phyloP scores from a whole-genome alignment of 257 asterid species.

The Solanum arcanum region DNA sequence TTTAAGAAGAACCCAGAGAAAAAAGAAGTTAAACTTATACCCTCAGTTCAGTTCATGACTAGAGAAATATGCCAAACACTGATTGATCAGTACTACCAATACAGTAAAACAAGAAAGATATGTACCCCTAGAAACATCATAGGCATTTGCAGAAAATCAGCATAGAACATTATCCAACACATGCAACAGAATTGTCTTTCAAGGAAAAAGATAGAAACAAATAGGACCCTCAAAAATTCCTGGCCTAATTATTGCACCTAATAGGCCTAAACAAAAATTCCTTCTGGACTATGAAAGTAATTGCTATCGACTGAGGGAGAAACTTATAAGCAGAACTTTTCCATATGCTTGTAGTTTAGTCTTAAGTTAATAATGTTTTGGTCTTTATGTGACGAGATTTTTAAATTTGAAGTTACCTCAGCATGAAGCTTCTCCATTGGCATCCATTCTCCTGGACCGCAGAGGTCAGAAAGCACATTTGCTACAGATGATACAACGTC shows the following conservation, averaged over 20 bases:
- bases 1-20: not conserved
- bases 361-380: not conserved
- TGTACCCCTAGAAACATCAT: not conserved
- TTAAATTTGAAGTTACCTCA: constrained; percentile 33
- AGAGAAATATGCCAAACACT: not conserved
- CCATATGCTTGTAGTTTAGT: not conserved
- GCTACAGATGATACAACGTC: constrained; percentile 95
- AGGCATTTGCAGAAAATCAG: not conserved
- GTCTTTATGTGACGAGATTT: not conserved
- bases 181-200: not conserved
- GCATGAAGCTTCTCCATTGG: constrained; percentile 86
- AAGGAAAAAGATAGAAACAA: not conserved
- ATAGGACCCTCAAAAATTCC: not conserved
- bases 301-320: not conserved
- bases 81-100: not conserved
- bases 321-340: not conserved
- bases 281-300: not conserved
- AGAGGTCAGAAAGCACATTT: constrained; percentile 71
- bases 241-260: not conserved
- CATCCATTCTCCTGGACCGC: constrained; percentile 99
- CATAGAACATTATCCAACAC: not conserved
- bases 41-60: not conserved
- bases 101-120: not conserved
- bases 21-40: not conserved
- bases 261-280: not conserved